These are phyloP conservation scores for Gymnopilus junonius DNA, from an alignment of 768 basidiomycete species.

Conservation along the genomic window DNA sequence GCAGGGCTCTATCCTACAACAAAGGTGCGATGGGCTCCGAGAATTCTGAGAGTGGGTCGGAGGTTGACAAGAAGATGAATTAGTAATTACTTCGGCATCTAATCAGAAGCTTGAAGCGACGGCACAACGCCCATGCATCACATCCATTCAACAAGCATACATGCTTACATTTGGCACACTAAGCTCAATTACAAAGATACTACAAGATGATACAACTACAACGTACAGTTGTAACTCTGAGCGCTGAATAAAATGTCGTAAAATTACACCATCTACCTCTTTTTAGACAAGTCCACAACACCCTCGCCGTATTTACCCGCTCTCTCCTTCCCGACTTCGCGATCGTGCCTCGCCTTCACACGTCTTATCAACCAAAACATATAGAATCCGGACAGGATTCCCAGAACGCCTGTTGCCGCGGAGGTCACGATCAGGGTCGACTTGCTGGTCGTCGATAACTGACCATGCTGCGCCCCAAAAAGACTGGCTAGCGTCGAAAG, in stretches of 20 bases:
- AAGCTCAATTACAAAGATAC: background rate
- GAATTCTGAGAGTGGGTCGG: background rate
- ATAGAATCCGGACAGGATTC: slow-evolving; percentile 43
- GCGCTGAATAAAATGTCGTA: background rate
- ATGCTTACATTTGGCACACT: background rate
- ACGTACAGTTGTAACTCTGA: no score
- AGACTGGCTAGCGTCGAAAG: slow-evolving; percentile 58
- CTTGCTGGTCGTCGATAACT: slow-evolving; percentile 45
- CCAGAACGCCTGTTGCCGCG: slow-evolving; percentile 43
- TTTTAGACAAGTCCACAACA: slow-evolving; percentile 25
- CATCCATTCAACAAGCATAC: background rate
- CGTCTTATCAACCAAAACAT: slow-evolving; percentile 44
- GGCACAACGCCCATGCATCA: background rate
- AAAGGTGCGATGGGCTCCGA: background rate
- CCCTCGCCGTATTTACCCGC: slow-evolving; percentile 31
- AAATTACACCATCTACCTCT: slow-evolving; percentile 4
- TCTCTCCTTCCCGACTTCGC: slow-evolving; percentile 25
- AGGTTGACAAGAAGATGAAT: background rate
- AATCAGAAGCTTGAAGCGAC: background rate
- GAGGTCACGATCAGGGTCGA: slow-evolving; percentile 54
- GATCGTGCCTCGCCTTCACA: slow-evolving; percentile 28
- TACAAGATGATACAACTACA: no score
- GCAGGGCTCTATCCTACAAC: no score
- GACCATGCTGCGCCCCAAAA: slow-evolving; percentile 52
- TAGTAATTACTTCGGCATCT: background rate